Evolutionary conservation across 2,329 filamentous ascomycete genomes (phyloP), one percentile per base, ranked within the genome.

Genomic region (Diaporthe sp.): DNA sequence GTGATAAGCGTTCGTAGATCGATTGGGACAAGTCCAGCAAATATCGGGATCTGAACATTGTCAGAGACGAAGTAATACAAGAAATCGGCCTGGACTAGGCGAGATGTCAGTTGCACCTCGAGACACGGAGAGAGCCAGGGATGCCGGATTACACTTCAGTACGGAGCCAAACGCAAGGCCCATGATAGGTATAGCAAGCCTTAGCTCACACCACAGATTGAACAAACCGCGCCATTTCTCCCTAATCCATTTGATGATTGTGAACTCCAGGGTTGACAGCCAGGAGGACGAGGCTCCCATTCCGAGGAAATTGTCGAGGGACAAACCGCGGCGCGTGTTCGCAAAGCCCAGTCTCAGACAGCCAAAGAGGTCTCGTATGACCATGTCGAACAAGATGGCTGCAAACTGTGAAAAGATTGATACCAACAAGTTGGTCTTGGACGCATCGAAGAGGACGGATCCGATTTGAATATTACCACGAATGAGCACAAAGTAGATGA

Each of bases 361-460:
- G 6, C 63, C 63, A 67, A 67, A 67, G 17, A 67, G 63, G 28
- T 67, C 63, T 3, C 63, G 44, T 25, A 51, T 67, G 12, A 67
- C 42, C 63, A 49, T 67, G 31, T 67, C 44, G 44, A 67, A 67
- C 44, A 67, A 67, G 2, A 67, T 67, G 28, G 63, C 63, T 25
- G 63, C 63, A 37, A 67, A 51, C 12, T 67, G 63, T 4, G 63
- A 67, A 15, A 51, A 67, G 2, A 49, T 49, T 3, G 44, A 67
- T 17, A 67, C 63, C 20, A 67, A 31, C 61, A 67, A 67, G 37
- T 67, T 49, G 63, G 42, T 67, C 28, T 51, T 67, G 44, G 63
- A 67, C 1, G 63, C 63, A 12, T 67, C 63, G 28, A 67, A 67
- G 10, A 67, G 63, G 44, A 49, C 44, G 28, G 63, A 67, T 37